Percentiles rank a stretch among this genome's conserved stretches.
Evolutionary conservation across 2,329 filamentous ascomycete genomes (phyloP).

Genomic region (Phaeophleospora eucalypticola): DNA sequence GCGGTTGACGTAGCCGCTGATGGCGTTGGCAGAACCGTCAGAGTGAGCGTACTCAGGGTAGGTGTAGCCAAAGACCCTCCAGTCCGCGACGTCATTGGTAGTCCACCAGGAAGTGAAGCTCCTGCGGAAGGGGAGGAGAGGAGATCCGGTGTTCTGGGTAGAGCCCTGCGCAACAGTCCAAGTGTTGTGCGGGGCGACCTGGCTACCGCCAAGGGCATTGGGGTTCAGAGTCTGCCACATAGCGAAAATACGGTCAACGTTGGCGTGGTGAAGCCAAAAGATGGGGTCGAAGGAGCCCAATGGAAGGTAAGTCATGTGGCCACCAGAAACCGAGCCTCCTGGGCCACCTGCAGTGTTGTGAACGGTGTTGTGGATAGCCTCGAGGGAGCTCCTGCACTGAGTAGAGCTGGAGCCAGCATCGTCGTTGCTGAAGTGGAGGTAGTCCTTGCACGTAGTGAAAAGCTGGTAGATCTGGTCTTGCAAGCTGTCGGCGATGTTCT

Average conservation of each 20-base stretch:
- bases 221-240: constrained; percentile 32
- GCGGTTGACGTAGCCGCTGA: constrained; percentile 47
- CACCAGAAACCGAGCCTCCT: constrained; percentile 14
- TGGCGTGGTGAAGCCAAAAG: constrained; percentile 35
- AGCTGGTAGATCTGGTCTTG: constrained; percentile 26
- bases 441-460: constrained; percentile 24
- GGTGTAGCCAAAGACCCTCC: constrained; percentile 64
- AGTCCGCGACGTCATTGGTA: constrained; percentile 56
- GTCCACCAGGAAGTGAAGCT: constrained; percentile 61
- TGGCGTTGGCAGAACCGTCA: constrained; percentile 37
- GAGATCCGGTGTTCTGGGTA: constrained; percentile 19
- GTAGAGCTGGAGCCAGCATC: constrained; percentile 17
- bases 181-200: constrained; percentile 24
- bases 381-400: constrained; percentile 23
- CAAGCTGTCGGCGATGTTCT: constrained; percentile 17
- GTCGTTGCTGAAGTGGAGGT: constrained; percentile 25
- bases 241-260: constrained; percentile 33
- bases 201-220: constrained; percentile 23
- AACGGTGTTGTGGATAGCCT: constrained; percentile 28
- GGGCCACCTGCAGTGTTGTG: constrained; percentile 24
- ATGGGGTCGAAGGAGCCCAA: constrained; percentile 30
- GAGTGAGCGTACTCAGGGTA: constrained; percentile 62
- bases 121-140: constrained; percentile 60
- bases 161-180: constrained; percentile 29
- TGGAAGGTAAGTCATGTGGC: constrained; percentile 33